phyloP scores from a whole-genome alignment of 257 asterid species.

The Solanum piurae region DNA sequence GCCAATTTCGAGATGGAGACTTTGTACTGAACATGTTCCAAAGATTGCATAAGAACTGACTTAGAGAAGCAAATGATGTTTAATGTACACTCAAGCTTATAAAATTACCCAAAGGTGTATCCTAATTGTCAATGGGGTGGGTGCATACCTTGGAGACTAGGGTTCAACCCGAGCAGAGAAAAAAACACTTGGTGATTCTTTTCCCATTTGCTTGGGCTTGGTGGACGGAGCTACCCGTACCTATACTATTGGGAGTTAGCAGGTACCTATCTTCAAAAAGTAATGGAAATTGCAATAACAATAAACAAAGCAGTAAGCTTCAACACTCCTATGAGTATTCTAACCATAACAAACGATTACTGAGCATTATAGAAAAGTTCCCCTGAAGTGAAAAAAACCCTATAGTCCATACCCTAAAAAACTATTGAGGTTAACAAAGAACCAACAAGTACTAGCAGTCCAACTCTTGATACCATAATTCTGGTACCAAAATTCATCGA shows the following conservation, averaged over 20 bases:
- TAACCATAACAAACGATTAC: neutral
- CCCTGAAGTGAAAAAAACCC: neutral
- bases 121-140: neutral
- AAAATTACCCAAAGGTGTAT: neutral
- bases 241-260: neutral
- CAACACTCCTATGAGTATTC: neutral
- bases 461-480: neutral
- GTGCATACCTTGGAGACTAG: neutral
- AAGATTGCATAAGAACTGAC: neutral
- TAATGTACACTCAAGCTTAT: neutral
- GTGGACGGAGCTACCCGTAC: neutral
- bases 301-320: neutral
- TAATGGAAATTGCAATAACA: neutral
- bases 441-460: neutral
- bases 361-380: neutral
- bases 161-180: neutral
- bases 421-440: neutral
- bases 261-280: neutral
- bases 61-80: neutral
- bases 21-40: neutral
- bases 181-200: neutral
- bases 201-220: neutral
- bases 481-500: neutral
- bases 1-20: neutral
- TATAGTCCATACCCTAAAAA: neutral